Base-by-base conservation (phyloP, 768 basidiomycete genomes). In the Candolleomyces aberdarensis region DNA sequence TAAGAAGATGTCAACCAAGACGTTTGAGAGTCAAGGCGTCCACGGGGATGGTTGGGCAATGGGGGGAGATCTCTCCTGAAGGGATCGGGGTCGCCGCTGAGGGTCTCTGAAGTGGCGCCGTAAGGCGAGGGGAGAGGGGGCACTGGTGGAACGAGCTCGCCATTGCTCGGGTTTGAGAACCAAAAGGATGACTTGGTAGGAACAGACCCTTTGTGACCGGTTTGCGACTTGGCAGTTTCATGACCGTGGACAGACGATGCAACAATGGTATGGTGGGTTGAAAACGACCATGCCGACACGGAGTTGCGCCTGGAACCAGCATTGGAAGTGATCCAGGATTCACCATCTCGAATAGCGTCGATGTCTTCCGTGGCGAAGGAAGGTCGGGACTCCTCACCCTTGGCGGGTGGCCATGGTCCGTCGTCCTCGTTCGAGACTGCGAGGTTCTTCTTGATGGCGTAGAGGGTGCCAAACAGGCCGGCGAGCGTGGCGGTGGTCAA, bases 311-410 rank as follows among this genome's bases (percentile, higher is more conserved):
- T 78, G 36, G 83, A 84, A 57, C 82, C 80, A 17, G 77, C 77
- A 47, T 82, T 80, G 52, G 89, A 91, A 0, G 90, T 89, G 62
- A 92, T 84, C 89, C 90, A 91, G n/a, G 89, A 90, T 53, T 84
- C 84, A 55, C 89, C 88, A 64, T 91, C 89, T 20, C 85, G 84
- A 56, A 91, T 78, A 19, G 78, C 87, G 62, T 91, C 86, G 53
- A 91, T 78, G 56, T 92, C 89, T 65, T 89, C 88, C 0, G 86
- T 86, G 17, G 80, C 80, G 66, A 90, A 88, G 0, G 87, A 87
- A 0, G 83, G 84, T 31, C 86, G 75, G 17, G 82, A 79, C 63
- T 83, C 81, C 66, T 84, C 80, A 60, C 83, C 83, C 62, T 76
- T 74, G 19, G 79, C 76, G 1, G 86, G 84, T 13, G 88, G 87